A percentile compares a stretch with the other conserved stretches of the same genome.
phyloP scores from a whole-genome alignment of 2,329 filamentous ascomycete species.

The Nemania sp. region DNA sequence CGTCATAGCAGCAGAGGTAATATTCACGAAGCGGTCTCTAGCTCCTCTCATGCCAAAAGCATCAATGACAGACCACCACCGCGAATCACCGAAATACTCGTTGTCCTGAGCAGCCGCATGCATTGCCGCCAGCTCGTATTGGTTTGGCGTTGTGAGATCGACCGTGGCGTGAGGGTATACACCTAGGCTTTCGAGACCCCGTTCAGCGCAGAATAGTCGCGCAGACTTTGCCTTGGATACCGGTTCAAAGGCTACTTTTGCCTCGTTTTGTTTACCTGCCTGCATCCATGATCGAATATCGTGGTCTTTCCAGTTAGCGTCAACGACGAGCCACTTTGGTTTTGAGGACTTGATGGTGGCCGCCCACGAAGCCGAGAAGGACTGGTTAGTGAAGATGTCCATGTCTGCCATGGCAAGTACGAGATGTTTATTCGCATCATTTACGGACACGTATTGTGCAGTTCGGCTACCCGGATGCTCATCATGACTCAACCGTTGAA shows the following conservation, averaged over 20 bases:
- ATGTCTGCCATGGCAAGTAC: conserved; percentile 97
- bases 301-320: conserved; percentile 83
- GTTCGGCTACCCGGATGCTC: conserved; percentile 71
- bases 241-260: conserved; percentile 84
- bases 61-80: conserved; percentile 86
- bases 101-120: conserved; percentile 74
- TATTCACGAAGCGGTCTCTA: conserved; percentile 75
- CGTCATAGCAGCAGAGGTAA: conserved; percentile 76
- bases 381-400: conserved; percentile 77
- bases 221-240: conserved; percentile 85
- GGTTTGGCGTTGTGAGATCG: conserved; percentile 84
- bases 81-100: conserved; percentile 74
- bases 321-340: conserved; percentile 84
- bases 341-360: conserved; percentile 66
- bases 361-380: conserved; percentile 69
- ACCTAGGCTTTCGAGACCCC: conserved; percentile 55
- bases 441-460: conserved; percentile 91
- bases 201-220: conserved; percentile 69
- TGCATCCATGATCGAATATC: conserved; percentile 76
- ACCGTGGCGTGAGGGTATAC: conserved; percentile 73
- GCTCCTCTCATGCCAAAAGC: conserved; percentile 80
- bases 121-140: conserved; percentile 83
- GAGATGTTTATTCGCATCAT: conserved; percentile 84
- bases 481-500: conserved; percentile 67
- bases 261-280: conserved; percentile 66